Evolutionary conservation across 179 eudicot genomes (phyloP).

Genomic region (Amaranthus tricolor): DNA sequence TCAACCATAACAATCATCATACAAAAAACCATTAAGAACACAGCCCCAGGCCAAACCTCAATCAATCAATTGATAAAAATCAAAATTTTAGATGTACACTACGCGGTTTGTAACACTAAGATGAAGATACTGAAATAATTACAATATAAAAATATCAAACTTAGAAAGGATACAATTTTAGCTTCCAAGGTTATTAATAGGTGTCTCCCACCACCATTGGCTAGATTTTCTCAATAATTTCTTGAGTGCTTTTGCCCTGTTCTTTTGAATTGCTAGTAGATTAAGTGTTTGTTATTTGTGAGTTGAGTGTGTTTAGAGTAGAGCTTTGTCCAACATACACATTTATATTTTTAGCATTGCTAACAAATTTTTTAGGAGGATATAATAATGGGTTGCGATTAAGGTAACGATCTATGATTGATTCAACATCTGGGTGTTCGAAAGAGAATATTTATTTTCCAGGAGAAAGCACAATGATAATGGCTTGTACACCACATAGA

Average conservation of each 20-base stretch:
- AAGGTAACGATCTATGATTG: conserved; percentile 35
- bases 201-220: conserved; percentile 55
- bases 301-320: conserved; percentile 32
- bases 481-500: conserved; percentile 47
- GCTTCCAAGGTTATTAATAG: conserved; percentile 40
- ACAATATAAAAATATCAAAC: too few species aligned
- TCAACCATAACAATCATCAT: too few species aligned
- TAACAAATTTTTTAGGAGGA: not conserved
- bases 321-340: conserved; percentile 26
- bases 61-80: too few species aligned
- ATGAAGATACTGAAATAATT: too few species aligned
- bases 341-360: not conserved
- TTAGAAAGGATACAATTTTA: too few species aligned
- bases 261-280: conserved; percentile 39
- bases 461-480: conserved; percentile 43
- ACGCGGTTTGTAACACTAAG: too few species aligned
- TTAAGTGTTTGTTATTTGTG: conserved; percentile 33
- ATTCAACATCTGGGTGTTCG: conserved; percentile 47
- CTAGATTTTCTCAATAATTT: conserved; percentile 29
- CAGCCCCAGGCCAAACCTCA: too few species aligned
- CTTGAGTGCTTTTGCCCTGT: conserved; percentile 35
- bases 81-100: too few species aligned
- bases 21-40: too few species aligned
- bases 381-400: conserved; percentile 6
- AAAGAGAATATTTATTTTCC: conserved; percentile 45